phyloP scores from a whole-genome alignment of 345 rosid genomes.

The Salix brachista region DNA sequence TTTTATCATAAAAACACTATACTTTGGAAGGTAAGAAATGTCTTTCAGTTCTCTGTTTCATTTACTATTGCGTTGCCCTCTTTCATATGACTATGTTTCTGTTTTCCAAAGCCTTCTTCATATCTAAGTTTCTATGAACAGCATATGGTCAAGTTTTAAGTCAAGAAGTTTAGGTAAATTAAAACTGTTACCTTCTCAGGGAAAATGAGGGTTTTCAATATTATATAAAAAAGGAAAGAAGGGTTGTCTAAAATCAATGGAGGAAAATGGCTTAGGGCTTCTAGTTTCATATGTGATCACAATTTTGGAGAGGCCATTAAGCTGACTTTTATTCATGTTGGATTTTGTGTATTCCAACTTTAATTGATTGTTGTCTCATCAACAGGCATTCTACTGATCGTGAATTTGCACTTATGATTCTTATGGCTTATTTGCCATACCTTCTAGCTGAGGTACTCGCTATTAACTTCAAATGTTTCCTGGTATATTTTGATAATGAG shows the following conservation, averaged over 20 bases:
- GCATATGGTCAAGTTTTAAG: too few species aligned
- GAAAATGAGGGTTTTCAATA: too few species aligned
- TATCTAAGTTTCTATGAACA: not conserved
- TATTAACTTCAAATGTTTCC: not conserved
- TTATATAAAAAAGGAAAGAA: too few species aligned
- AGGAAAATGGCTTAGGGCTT: not conserved
- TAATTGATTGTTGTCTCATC: conserved; percentile 3
- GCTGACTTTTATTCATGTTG: not conserved
- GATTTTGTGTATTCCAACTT: conserved; percentile 1
- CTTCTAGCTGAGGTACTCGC: conserved; percentile 62
- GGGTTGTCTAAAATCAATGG: too few species aligned
- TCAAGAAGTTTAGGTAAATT: not conserved
- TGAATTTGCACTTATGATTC: conserved; percentile 61
- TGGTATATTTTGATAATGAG: not conserved
- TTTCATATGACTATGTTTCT: not conserved
- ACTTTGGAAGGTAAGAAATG: conserved; percentile 49
- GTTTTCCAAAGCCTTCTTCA: not conserved
- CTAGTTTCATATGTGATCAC: not conserved
- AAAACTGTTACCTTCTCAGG: not conserved
- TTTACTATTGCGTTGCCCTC: too few species aligned
- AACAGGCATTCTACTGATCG: conserved; percentile 69
- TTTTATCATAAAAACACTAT: conserved; percentile 59
- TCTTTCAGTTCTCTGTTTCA: not conserved
- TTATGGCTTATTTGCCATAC: conserved; percentile 67
- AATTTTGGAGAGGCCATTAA: not conserved